phyloP scores from a whole-genome alignment of 2,329 filamentous ascomycete species.

The Aspergillus texensis region DNA sequence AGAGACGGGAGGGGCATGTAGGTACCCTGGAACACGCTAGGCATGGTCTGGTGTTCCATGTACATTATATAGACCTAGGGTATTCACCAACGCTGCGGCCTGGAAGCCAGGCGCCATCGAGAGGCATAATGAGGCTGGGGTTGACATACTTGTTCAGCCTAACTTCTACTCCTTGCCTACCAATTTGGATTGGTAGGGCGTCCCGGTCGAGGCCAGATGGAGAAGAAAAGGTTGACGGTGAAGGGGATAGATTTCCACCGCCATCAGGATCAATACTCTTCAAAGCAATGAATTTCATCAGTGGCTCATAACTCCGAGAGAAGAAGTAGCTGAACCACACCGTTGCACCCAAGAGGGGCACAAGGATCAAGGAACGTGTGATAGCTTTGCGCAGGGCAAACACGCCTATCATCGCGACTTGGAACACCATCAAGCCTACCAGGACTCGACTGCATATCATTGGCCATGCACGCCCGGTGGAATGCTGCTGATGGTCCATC shows the following conservation, averaged over 20 bases:
- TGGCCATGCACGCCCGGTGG: constrained; percentile 87
- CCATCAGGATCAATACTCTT: constrained; percentile 74
- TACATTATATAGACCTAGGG: constrained; percentile 18
- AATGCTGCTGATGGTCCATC: constrained; percentile 79
- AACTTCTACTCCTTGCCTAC: constrained; percentile 43
- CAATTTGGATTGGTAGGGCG: constrained; percentile 43
- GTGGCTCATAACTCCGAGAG: constrained; percentile 75
- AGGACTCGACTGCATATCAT: constrained; percentile 95
- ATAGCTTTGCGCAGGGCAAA: constrained; percentile 76
- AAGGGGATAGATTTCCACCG: constrained; percentile 37
- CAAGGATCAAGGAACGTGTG: constrained; percentile 69
- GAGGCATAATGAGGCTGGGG: constrained; percentile 47
- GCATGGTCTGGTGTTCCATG: constrained; percentile 18
- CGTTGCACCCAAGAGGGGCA: constrained; percentile 77
- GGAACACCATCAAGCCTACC: constrained; percentile 83
- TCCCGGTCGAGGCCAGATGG: constrained; percentile 49
- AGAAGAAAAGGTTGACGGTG: constrained; percentile 42
- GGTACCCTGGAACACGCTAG: not conserved
- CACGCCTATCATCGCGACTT: constrained; percentile 86
- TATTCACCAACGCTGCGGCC: constrained; percentile 26
- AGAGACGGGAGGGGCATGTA: not conserved
- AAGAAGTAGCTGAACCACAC: constrained; percentile 90
- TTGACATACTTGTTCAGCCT: constrained; percentile 51
- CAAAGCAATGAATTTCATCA: constrained; percentile 90
- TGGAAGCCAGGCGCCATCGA: constrained; percentile 49